phyloP scores from a whole-genome alignment of 805 yeast species.

The Kuraishia cidri region DNA sequence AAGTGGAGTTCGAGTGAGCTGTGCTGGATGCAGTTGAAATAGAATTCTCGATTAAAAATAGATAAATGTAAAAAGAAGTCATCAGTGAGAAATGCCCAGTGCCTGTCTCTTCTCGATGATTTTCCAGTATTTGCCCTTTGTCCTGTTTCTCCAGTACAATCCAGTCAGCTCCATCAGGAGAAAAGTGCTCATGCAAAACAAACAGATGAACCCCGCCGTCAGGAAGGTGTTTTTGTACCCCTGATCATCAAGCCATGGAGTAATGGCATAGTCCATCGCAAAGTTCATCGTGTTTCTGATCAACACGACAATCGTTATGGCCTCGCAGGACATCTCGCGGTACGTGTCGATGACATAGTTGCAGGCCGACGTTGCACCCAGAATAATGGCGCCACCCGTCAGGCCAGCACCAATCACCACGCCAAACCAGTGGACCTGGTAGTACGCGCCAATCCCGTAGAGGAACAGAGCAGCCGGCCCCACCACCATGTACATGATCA shows the following conservation, averaged over 20 bases:
- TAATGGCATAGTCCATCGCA: constrained; percentile 50
- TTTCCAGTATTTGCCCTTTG: constrained; percentile 25
- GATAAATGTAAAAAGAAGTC: too few species aligned
- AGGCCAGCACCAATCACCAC: constrained; percentile 46
- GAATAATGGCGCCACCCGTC: constrained; percentile 45
- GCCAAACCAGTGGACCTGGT: constrained; percentile 46
- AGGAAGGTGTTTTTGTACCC: constrained; percentile 53
- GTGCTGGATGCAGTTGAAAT: background rate
- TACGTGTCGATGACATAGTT: constrained; percentile 50
- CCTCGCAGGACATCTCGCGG: constrained; percentile 42
- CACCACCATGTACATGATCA: constrained; percentile 33
- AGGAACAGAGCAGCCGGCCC: constrained; percentile 48
- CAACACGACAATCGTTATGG: constrained; percentile 47
- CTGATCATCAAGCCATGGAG: constrained; percentile 42
- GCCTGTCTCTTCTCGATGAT: constrained; percentile 14
- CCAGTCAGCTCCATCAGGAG: constrained; percentile 27
- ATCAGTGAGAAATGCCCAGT: constrained; percentile 2
- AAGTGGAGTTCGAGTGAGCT: too few species aligned
- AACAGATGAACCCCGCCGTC: constrained; percentile 42
- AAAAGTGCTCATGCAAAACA: constrained; percentile 37
- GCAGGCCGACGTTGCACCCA: constrained; percentile 41
- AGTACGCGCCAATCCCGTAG: constrained; percentile 59
- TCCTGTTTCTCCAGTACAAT: constrained; percentile 23
- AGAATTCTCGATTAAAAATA: background rate
- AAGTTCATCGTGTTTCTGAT: constrained; percentile 53